These are phyloP conservation scores for Chalaropsis ovoidea DNA, from an alignment of 2,329 filamentous ascomycete species.

Conservation along the genomic window DNA sequence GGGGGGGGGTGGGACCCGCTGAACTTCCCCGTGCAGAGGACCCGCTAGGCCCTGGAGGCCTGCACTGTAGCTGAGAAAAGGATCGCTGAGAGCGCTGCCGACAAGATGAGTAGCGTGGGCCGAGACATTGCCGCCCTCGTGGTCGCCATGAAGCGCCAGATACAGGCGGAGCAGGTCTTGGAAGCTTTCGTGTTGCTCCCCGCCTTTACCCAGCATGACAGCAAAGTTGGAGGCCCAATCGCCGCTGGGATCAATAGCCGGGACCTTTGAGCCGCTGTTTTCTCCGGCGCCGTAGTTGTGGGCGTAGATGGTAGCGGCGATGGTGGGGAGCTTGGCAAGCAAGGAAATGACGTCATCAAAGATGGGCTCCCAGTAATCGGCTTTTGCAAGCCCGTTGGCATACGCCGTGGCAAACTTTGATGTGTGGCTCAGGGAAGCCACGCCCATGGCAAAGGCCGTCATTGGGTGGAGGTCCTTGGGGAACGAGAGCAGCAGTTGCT, in stretches of 20 bases:
- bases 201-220: conserved; percentile 83
- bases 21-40: conserved; percentile 56
- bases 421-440: conserved; percentile 90
- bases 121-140: conserved; percentile 96
- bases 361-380: conserved; percentile 96
- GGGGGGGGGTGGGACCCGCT: too few relatives aligned
- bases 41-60: conserved; percentile 71
- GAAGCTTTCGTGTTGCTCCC: conserved; percentile 82
- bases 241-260: conserved; percentile 68
- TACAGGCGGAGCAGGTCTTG: conserved; percentile 91
- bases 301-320: conserved; percentile 96
- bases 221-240: conserved; percentile 99
- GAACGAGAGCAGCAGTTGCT: conserved; percentile 81
- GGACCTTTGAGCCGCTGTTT: conserved; percentile 61
- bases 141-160: conserved; percentile 91
- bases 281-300: conserved; percentile 55
- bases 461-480: conserved; percentile 89
- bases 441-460: conserved; percentile 93
- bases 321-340: conserved; percentile 89
- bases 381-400: conserved; percentile 81
- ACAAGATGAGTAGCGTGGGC: conserved; percentile 93
- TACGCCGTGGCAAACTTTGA: conserved; percentile 91
- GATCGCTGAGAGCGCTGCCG: conserved; percentile 85
- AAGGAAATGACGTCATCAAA: conserved; percentile 93
- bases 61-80: conserved; percentile 91